Evolutionary conservation across 1,284 basidiomycete species (phyloP).

Genomic region (Marasmius oreades): DNA sequence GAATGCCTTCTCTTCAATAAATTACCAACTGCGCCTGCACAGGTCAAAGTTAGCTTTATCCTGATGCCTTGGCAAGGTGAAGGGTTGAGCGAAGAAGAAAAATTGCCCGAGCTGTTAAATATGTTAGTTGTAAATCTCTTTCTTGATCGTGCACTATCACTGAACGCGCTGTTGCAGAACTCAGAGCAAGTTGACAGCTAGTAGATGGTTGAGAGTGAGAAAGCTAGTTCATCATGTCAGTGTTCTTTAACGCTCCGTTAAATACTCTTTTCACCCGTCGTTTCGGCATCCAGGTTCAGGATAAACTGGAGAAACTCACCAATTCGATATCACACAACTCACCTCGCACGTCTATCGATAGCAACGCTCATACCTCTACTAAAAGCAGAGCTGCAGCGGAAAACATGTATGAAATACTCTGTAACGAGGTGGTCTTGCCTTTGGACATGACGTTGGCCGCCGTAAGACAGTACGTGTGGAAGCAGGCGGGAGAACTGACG

Average conservation of each 20-base stretch:
- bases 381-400: conserved; percentile 45
- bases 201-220: conserved; percentile 77
- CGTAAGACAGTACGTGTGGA: conserved; percentile 86
- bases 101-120: conserved; percentile 73
- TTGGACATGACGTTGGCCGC: conserved; percentile 86
- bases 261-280: neutral
- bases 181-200: conserved; percentile 87
- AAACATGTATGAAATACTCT: conserved; percentile 84
- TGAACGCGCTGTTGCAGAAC: conserved; percentile 36
- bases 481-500: conserved; percentile 43
- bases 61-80: conserved; percentile 73
- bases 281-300: conserved; percentile 59
- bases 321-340: conserved; percentile 31
- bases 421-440: conserved; percentile 78
- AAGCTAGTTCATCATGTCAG: conserved; percentile 84
- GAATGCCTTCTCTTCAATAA: conserved; percentile 82
- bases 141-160: conserved; percentile 5
- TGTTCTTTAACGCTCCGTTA: conserved; percentile 10
- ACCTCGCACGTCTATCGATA: conserved; percentile 44
- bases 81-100: conserved; percentile 46
- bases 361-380: conserved; percentile 17
- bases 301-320: conserved; percentile 73
- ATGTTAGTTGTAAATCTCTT: conserved; percentile 44
- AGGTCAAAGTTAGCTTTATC: conserved; percentile 84
- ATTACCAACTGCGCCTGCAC: conserved; percentile 39